Conservation (phyloP, 345 rosid species). For the Melaleuca quinquenervia region DNA sequence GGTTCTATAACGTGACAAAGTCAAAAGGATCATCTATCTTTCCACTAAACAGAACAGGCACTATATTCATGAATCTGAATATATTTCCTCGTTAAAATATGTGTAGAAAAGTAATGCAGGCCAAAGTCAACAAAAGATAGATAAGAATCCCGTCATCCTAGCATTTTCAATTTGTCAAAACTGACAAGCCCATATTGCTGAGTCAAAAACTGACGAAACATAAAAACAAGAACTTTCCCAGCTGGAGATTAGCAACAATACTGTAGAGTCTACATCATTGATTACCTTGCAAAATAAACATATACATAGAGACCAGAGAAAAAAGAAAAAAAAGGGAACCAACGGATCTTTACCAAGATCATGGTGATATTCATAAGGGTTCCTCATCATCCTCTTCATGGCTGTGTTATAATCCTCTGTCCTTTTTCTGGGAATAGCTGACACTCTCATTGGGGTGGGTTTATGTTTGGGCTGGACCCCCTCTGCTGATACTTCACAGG, state of each 20-base stretch:
- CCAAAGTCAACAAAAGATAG: background rate
- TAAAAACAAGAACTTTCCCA: background rate
- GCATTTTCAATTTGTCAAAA: background rate
- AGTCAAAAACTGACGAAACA: background rate
- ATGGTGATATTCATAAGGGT: conserved; percentile 88
- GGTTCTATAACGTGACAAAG: background rate
- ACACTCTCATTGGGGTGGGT: conserved; percentile 1
- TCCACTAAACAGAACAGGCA: background rate
- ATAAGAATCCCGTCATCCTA: background rate
- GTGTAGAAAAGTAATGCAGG: background rate
- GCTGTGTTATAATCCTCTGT: conserved; percentile 67
- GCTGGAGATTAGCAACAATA: background rate
- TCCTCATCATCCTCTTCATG: conserved; percentile 89
- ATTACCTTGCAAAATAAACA: background rate
- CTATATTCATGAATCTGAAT: background rate
- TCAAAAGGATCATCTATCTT: background rate
- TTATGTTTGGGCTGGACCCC: conserved; percentile 9
- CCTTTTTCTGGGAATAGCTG: conserved; percentile 31
- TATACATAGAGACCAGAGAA: background rate
- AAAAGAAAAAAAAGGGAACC: background rate
- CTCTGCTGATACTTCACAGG: conserved; percentile 30
- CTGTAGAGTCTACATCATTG: background rate
- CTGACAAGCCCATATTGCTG: background rate
- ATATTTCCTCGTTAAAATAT: background rate
- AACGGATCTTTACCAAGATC: conserved; percentile 48